Evolutionary conservation across 345 rosid genomes (phyloP), one percentile per base, ranked within the genome.

Genomic region (Boechera stricta): DNA sequence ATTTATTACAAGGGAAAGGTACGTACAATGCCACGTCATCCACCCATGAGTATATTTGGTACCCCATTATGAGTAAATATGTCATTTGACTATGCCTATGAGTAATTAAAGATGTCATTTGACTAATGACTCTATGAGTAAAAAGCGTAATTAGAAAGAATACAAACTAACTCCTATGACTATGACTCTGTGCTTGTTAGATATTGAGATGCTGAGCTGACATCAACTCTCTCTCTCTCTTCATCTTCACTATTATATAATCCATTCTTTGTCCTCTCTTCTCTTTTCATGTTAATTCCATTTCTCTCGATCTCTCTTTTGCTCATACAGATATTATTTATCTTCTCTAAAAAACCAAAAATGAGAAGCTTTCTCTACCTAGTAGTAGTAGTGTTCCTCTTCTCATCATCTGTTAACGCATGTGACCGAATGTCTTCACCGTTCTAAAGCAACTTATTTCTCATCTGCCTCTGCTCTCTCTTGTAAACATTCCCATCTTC

Each of bases 361-460:
- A 90, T 88, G 91, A 11, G 35, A 54, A 54, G 59, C 45, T 51
- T 76, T 60, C 55, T 85, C 70, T 67, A 75, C 77, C 60, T 75
- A 5, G 1, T 80, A n/a, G 13, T 35, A 10, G 4, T 54, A 0
- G 5, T 73, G 3, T 16, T 80, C 64, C 15, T 85, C 60, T 54
- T 84, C 69, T 75, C 79, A 78, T 48, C 85, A 4, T 13, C 81
- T 6, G 87, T 80, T 41, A 32, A 82, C 56, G 96, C 93, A 26
- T 91, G 98, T 64, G 94, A 94, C 79, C 90, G 96, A 18, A 28
- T 94, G 98, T 65, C 77, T 84, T 44, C 96, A 94, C 77, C 84
- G 67, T 67, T 64, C 90, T 62, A 91, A 87, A 82, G 96, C 83
- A 70, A 76, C 96, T 57, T 88, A 82, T 71, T 91, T 87, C 92